Conservation (phyloP, 352 stramenopile species). For the Phytophthora quininea region DNA sequence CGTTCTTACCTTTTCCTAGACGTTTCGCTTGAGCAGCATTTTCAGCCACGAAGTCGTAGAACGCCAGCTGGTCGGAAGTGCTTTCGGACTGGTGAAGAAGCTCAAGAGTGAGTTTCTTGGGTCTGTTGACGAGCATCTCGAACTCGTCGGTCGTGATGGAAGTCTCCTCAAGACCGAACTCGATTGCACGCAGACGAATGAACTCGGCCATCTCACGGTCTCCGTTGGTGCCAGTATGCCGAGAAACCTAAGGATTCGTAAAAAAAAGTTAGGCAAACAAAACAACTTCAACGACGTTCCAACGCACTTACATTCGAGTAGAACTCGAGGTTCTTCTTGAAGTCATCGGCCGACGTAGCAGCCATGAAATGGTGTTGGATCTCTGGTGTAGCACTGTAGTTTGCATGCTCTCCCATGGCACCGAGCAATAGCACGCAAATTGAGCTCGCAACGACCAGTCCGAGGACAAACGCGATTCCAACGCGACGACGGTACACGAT, state of each 20-base stretch:
- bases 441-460: slow-evolving; percentile 63
- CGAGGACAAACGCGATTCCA: slow-evolving; percentile 58
- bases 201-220: slow-evolving; percentile 82
- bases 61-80: slow-evolving; percentile 15
- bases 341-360: slow-evolving; percentile 65
- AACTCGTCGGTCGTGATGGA: slow-evolving; percentile 86
- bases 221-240: slow-evolving; percentile 65
- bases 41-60: slow-evolving; percentile 35
- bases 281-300: not conserved
- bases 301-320: slow-evolving; percentile 59
- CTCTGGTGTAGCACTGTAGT: slow-evolving; percentile 67
- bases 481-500: slow-evolving; percentile 58
- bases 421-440: slow-evolving; percentile 72
- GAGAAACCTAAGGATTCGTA: slow-evolving; percentile 38
- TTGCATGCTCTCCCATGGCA: slow-evolving; percentile 68
- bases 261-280: not conserved
- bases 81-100: slow-evolving; percentile 35
- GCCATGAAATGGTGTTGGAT: slow-evolving; percentile 84
- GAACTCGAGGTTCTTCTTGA: slow-evolving; percentile 73
- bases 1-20: slow-evolving; percentile 33
- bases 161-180: slow-evolving; percentile 78
- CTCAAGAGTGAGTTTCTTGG: slow-evolving; percentile 61
- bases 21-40: slow-evolving; percentile 32
- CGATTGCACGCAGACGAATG: slow-evolving; percentile 70
- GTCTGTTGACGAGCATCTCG: slow-evolving; percentile 80